Percentiles rank a stretch among this genome's conserved stretches.
These are phyloP conservation scores for Westerdykella sp. DNA, from an alignment of 2,329 filamentous ascomycete genomes.

Conservation along the genomic window DNA sequence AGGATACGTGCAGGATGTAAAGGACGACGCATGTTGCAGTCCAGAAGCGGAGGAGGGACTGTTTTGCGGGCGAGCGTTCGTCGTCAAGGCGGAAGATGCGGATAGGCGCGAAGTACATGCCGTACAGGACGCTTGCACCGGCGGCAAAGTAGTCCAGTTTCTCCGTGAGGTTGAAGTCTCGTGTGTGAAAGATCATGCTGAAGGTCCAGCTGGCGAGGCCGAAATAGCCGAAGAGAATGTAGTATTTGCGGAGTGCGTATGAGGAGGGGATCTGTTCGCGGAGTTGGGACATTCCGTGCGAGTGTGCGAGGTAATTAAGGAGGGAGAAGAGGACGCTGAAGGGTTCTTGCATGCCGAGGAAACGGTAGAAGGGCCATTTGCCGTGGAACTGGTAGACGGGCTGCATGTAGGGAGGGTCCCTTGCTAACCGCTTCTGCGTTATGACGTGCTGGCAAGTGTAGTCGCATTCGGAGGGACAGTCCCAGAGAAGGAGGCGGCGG, in stretches of 20 bases:
- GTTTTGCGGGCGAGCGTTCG: conserved; percentile 44
- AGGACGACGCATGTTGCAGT: conserved; percentile 63
- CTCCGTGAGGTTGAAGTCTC: conserved; percentile 81
- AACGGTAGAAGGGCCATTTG: conserved; percentile 94
- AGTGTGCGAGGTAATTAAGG: conserved; percentile 83
- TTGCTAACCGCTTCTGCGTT: conserved; percentile 62
- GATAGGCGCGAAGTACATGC: conserved; percentile 77
- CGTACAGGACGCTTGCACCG: conserved; percentile 83
- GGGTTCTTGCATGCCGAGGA: conserved; percentile 91
- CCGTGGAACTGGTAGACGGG: conserved; percentile 89
- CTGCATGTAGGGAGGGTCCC: conserved; percentile 56
- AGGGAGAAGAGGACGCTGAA: conserved; percentile 90
- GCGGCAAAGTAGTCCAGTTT: conserved; percentile 95
- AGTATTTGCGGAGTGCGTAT: conserved; percentile 76
- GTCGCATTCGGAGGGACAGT: conserved; percentile 90
- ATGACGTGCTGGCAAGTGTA: conserved; percentile 95
- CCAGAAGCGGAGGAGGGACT: conserved; percentile 64
- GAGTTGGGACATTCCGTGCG: conserved; percentile 66
- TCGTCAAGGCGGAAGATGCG: conserved; percentile 75
- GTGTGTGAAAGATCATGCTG: conserved; percentile 85
- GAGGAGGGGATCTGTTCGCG: conserved; percentile 61
- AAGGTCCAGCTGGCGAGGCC: conserved; percentile 80
- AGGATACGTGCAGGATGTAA: conserved; percentile 72
- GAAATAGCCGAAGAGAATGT: conserved; percentile 71
- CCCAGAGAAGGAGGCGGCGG: conserved; percentile 85